These are phyloP conservation scores for Aspergillus texensis DNA, from an alignment of 2,329 filamentous ascomycete species.

Conservation along the genomic window DNA sequence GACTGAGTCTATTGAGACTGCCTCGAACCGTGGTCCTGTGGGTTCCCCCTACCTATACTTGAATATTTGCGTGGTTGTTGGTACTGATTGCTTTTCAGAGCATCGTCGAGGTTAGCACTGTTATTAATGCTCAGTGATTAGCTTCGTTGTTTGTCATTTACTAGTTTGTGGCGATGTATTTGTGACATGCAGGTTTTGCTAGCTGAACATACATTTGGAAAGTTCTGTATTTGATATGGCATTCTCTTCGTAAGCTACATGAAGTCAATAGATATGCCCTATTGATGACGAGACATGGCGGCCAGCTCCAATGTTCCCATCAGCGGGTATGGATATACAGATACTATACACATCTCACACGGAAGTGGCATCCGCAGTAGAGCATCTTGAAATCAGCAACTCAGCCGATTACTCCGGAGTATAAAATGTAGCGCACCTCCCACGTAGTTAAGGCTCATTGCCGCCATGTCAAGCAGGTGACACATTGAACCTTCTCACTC, in stretches of 20 bases:
- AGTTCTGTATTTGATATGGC: too few species aligned
- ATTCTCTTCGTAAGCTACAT: background rate
- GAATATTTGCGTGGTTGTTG: background rate
- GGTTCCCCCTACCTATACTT: background rate
- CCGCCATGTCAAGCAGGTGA: too few species aligned
- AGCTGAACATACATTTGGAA: too few species aligned
- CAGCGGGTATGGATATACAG: background rate
- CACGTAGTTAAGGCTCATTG: background rate
- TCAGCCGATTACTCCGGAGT: too few species aligned
- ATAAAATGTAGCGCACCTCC: too few species aligned
- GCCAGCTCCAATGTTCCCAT: background rate
- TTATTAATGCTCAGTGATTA: conserved; percentile 9
- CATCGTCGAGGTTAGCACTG: conserved; percentile 25
- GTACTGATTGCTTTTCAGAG: conserved; percentile 13
- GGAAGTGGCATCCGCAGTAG: background rate
- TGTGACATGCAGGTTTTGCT: background rate
- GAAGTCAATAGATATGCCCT: background rate
- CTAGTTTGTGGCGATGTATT: background rate
- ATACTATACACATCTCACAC: background rate
- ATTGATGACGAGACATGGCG: background rate
- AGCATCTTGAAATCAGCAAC: too few species aligned
- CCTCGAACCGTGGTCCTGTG: conserved; percentile 20
- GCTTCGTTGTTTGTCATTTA: background rate
- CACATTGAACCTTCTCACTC: too few species aligned
- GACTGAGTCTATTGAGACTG: conserved; percentile 20